Base-by-base conservation (phyloP, 2,329 filamentous ascomycete species). In the Hypomyces rosellus region DNA sequence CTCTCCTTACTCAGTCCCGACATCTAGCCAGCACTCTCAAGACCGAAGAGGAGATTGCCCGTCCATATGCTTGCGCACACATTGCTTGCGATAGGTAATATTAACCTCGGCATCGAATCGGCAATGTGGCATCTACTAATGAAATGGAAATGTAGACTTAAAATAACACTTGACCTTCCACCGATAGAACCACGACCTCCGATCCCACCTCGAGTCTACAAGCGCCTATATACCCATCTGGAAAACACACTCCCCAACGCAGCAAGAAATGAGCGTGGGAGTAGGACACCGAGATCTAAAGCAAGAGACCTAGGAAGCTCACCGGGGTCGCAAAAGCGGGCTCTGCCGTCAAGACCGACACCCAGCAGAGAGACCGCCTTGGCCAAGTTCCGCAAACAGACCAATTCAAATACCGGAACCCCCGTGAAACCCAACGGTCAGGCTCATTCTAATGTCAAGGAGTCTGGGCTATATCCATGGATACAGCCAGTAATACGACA, bases 41-140 rank as follows among this genome's bases (percentile, higher is more conserved):
- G 64, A 78, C 84, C 3, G 89, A 95, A 50, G 90, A 96, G 66
- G 91, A 96, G 66, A 83, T 93, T 56, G 89, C 86, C n/a, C 80
- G 91, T 16, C 77, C 81, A 4, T 93, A 93, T 66, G 87, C 86
- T 4, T 96, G 90, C 65, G 87, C 88, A 13, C 85, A 96, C 68
- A 80, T 99, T 53, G 93, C 93, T 16, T 97, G 91, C 64, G 89
- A 92, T 59, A 81, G 88, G 87, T 88, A 70, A 41, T 59, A 45
- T 14, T 22, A 22, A 22, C 33, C 1, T 39, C 12, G 12, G 4
- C 37, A 7, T 18, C 14, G 8, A 9, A n/a, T 39, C 11, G 3
- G 37, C 9, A 30, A 5, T 30, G 25, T 30, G 25, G 25, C 15
- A 5, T 8, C 7, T n/a, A 12, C 16, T n/a, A 18, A 46, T 20